phyloP scores from a whole-genome alignment of 2,329 filamentous ascomycete species.

The Colletotrichum sp. region DNA sequence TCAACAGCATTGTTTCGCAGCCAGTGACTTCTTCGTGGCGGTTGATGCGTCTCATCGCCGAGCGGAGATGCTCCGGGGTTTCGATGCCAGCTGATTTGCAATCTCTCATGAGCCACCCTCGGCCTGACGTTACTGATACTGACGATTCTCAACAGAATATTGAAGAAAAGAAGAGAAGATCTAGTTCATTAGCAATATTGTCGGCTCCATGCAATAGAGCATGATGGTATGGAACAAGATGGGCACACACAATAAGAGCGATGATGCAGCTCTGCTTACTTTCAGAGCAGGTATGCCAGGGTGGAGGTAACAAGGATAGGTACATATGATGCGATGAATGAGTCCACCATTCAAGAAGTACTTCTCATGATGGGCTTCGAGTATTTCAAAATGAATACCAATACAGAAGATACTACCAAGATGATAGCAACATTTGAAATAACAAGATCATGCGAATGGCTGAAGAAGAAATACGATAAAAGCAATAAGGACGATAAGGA shows the following conservation, averaged over 20 bases:
- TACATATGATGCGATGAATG: not conserved
- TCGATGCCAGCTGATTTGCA: not conserved
- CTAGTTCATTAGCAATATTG: too few relatives aligned
- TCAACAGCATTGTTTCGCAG: not conserved
- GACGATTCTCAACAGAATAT: too few relatives aligned
- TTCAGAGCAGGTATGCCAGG: not conserved
- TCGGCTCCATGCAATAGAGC: too few relatives aligned
- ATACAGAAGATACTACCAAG: not conserved
- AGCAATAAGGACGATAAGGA: not conserved
- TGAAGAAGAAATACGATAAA: not conserved
- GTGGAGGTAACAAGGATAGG: too few relatives aligned
- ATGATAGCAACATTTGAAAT: not conserved
- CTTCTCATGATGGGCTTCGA: not conserved
- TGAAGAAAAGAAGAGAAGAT: too few relatives aligned
- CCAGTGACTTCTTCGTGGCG: not conserved
- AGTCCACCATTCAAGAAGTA: too few relatives aligned
- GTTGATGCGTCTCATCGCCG: too few relatives aligned
- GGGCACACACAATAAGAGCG: too few relatives aligned
- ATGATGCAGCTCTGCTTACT: not conserved
- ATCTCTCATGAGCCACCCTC: not conserved
- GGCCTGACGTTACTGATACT: too few relatives aligned
- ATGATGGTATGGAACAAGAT: too few relatives aligned
- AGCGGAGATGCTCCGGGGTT: not conserved
- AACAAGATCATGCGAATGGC: not conserved
- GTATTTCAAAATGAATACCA: not conserved